phyloP scores from a whole-genome alignment of 2,329 filamentous ascomycete genomes.

The Verticillium albo-atrum region DNA sequence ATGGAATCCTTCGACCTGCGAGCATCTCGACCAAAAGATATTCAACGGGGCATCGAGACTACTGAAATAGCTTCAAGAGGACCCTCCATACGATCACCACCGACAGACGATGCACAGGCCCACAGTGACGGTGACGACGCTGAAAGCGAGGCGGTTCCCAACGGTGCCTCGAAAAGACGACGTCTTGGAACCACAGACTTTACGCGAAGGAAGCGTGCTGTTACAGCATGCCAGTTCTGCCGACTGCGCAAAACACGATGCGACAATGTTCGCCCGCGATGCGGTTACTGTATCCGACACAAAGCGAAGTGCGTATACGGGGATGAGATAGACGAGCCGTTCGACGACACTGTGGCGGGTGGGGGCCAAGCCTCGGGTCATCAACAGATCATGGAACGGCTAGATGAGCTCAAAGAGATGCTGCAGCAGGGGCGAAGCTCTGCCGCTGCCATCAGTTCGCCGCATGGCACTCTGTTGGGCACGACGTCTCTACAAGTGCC shows the following conservation, averaged over 20 bases:
- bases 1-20: neutral
- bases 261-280: constrained; percentile 9
- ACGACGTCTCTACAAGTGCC: neutral
- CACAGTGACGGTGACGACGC: neutral
- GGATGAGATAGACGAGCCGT: neutral
- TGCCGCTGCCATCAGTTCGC: neutral
- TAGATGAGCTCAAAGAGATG: constrained; percentile 7
- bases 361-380: neutral
- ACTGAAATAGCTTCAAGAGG: neutral
- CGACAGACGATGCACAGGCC: neutral
- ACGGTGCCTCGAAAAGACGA: neutral
- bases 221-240: constrained; percentile 6
- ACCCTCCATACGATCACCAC: too few relatives aligned
- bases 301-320: constrained; percentile 5
- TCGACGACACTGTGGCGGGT: neutral
- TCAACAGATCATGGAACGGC: neutral
- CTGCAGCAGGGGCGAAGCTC: neutral
- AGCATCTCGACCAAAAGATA: neutral
- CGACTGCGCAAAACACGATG: constrained; percentile 10
- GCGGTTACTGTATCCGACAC: constrained; percentile 6
- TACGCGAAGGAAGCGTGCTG: constrained; percentile 4
- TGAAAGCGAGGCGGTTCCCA: neutral
- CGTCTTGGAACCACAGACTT: neutral
- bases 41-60: too few relatives aligned
- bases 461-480: too few relatives aligned